Conservation (phyloP, 2,329 filamentous ascomycete species). For the Rhynchosporium agropyri region DNA sequence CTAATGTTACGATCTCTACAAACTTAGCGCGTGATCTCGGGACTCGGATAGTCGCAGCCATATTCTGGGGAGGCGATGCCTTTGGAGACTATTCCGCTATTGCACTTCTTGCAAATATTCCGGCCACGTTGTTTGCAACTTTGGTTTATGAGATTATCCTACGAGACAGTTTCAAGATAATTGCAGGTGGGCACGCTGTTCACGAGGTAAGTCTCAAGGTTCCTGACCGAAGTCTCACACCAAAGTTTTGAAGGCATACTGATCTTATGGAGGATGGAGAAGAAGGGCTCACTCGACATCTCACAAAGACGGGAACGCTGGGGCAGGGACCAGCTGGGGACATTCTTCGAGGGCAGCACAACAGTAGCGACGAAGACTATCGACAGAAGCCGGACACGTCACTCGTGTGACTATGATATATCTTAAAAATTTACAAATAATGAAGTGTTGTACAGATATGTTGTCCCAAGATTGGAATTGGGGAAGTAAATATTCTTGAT, state of each 20-base stretch:
- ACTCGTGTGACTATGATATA: conserved; percentile 17
- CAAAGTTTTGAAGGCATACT: not conserved
- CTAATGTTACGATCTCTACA: conserved; percentile 55
- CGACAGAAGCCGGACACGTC: conserved; percentile 22
- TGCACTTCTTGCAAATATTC: conserved; percentile 57
- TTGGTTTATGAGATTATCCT: conserved; percentile 58
- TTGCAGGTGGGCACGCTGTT: conserved; percentile 50
- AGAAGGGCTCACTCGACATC: conserved; percentile 50
- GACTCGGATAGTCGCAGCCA: conserved; percentile 60
- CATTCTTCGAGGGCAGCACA: conserved; percentile 22
- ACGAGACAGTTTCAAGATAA: conserved; percentile 55
- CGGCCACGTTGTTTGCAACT: conserved; percentile 58
- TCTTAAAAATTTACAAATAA: no score
- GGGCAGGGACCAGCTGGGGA: conserved; percentile 32
- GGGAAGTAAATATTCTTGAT: no score
- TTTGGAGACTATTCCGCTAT: conserved; percentile 57
- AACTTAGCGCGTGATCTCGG: conserved; percentile 62
- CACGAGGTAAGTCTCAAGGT: conserved; percentile 44
- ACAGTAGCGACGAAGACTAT: conserved; percentile 21
- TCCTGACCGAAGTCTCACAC: not conserved
- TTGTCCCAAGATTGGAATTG: no score
- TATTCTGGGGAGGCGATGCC: conserved; percentile 56
- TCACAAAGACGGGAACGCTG: conserved; percentile 45
- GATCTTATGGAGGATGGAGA: conserved; percentile 46
- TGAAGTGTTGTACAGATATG: no score